These are phyloP conservation scores for Arabis hirsuta DNA, from an alignment of 345 rosid species.

Conservation along the genomic window DNA sequence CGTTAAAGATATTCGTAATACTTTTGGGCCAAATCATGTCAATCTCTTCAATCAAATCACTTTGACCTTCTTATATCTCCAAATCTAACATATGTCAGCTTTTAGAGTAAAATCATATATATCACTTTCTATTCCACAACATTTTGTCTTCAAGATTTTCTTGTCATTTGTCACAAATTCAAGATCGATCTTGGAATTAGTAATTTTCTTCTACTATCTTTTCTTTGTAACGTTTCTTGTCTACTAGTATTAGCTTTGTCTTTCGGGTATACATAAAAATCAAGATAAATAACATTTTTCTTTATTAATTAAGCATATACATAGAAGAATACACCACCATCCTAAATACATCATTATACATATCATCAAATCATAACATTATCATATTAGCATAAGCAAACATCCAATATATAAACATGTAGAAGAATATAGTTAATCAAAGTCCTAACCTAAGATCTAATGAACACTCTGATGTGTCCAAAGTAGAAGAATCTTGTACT, in stretches of 20 bases:
- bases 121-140: neutral
- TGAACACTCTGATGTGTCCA: slow-evolving; percentile 49
- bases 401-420: slow-evolving; percentile 12
- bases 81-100: neutral
- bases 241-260: neutral
- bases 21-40: neutral
- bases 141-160: neutral
- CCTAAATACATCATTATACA: slow-evolving; percentile 16
- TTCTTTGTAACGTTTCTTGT: neutral
- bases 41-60: neutral
- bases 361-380: slow-evolving; percentile 28
- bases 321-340: slow-evolving; percentile 16
- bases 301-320: slow-evolving; percentile 30
- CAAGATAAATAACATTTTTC: neutral
- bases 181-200: neutral
- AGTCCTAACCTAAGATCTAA: slow-evolving; percentile 82
- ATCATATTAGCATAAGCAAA: slow-evolving; percentile 18
- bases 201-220: neutral
- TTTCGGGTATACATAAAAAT: neutral
- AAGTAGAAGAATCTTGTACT: slow-evolving; percentile 48
- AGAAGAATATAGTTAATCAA: slow-evolving; percentile 36
- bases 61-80: neutral
- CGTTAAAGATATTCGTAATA: neutral
- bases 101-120: neutral
- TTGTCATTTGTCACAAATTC: neutral